These are phyloP conservation scores for Microcyclosporella mali DNA, from an alignment of 2,329 filamentous ascomycete species.

Conservation along the genomic window DNA sequence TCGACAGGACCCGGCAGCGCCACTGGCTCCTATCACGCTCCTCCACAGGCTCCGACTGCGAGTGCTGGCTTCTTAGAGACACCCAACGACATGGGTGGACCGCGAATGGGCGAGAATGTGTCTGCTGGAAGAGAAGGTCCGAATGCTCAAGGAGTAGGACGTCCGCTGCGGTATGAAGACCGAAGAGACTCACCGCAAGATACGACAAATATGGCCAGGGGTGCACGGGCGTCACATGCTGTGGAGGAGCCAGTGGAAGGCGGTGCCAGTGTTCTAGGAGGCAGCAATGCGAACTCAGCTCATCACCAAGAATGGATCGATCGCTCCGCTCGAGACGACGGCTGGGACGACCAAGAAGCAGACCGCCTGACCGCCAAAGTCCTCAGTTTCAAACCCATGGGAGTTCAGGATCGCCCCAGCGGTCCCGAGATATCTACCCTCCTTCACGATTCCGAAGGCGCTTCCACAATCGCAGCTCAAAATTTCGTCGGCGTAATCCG, in stretches of 20 bases:
- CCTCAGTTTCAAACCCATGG: slow-evolving; percentile 4
- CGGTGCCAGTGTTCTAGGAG: slow-evolving; percentile 8
- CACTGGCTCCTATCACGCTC: slow-evolving; percentile 11
- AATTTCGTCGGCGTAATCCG: slow-evolving; percentile 21
- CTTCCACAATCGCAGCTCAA: slow-evolving; percentile 18
- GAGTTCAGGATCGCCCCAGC: not conserved
- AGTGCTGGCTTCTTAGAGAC: slow-evolving; percentile 16
- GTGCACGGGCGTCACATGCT: not conserved
- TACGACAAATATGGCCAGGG: not conserved
- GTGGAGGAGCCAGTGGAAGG: slow-evolving; percentile 12
- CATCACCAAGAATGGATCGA: slow-evolving; percentile 5
- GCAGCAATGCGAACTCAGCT: slow-evolving; percentile 2
- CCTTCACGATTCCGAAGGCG: slow-evolving; percentile 18
- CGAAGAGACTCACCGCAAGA: slow-evolving; percentile 6
- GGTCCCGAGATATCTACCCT: slow-evolving; percentile 6
- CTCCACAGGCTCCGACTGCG: slow-evolving; percentile 8
- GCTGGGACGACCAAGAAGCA: not conserved
- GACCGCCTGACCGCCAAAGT: slow-evolving; percentile 1
- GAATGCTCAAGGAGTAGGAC: slow-evolving; percentile 17
- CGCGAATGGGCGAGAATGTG: slow-evolving; percentile 22
- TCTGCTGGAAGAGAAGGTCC: slow-evolving; percentile 20
- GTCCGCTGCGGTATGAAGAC: slow-evolving; percentile 10
- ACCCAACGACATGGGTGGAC: slow-evolving; percentile 8
- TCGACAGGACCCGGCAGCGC: slow-evolving; percentile 10
- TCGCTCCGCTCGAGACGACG: slow-evolving; percentile 1